These are phyloP conservation scores for Aspergillus conjunctus DNA, from an alignment of 495 filamentous ascomycete species.

Conservation along the genomic window DNA sequence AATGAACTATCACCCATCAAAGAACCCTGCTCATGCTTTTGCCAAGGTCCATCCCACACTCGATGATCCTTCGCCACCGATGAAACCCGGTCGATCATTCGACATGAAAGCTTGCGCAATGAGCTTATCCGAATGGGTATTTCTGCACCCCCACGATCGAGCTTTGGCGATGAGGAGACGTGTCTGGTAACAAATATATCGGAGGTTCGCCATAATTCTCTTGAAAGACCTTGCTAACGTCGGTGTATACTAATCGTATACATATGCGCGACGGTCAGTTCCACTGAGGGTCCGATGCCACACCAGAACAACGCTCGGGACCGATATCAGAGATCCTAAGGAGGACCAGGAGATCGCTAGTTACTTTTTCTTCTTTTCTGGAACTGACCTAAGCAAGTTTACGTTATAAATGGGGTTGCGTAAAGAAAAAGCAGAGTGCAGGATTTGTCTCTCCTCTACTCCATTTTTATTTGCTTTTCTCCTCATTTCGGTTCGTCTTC, in stretches of 20 bases:
- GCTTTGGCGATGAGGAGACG: background rate
- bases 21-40: background rate
- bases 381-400: background rate
- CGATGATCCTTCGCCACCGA: constrained; percentile 4
- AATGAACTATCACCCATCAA: too few relatives aligned
- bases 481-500: background rate
- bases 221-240: background rate
- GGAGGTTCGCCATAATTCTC: background rate
- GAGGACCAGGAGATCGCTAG: background rate
- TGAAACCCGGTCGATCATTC: constrained; percentile 14
- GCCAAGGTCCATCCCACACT: constrained; percentile 11
- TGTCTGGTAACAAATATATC: background rate
- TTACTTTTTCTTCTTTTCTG: background rate
- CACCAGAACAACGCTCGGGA: background rate
- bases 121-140: constrained; percentile 6
- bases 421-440: constrained; percentile 1
- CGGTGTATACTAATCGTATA: background rate
- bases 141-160: constrained; percentile 3
- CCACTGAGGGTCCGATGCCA: background rate
- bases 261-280: background rate
- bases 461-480: constrained; percentile 14
- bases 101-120: constrained; percentile 1
- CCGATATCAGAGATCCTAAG: background rate
- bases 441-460: background rate
- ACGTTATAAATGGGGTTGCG: constrained; percentile 18